These are phyloP conservation scores for Gossypium rotundifolium DNA, from an alignment of 345 rosid species.

Conservation along the genomic window DNA sequence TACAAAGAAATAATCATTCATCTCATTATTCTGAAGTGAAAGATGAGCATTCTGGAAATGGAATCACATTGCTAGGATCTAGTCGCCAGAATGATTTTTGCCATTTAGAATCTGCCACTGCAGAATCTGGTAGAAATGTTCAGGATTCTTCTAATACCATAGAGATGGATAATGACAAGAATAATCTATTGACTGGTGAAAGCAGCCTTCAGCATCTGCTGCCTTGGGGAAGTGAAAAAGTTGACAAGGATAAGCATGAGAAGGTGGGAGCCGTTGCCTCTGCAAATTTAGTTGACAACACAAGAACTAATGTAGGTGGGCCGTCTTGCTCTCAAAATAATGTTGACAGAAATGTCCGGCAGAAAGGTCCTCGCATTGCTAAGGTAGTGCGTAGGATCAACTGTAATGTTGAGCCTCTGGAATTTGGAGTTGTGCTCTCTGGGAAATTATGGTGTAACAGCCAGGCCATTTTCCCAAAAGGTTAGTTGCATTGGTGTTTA, in stretches of 20 bases:
- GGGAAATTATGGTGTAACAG: slow-evolving; percentile 85
- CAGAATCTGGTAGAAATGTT: slow-evolving; percentile 26
- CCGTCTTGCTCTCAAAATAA: slow-evolving; percentile 62
- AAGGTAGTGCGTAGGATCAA: slow-evolving; percentile 96
- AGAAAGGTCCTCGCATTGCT: slow-evolving; percentile 98
- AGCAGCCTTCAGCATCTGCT: slow-evolving; percentile 19
- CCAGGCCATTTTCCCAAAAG: slow-evolving; percentile 87
- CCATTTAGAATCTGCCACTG: slow-evolving; percentile 21
- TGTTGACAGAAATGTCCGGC: slow-evolving; percentile 66
- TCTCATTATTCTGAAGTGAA: slow-evolving; percentile 25
- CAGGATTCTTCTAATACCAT: slow-evolving; percentile 27
- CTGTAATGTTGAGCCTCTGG: slow-evolving; percentile 83
- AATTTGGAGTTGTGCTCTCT: slow-evolving; percentile 66
- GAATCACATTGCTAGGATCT: slow-evolving; percentile 27
- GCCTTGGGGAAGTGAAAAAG: slow-evolving; percentile 25
- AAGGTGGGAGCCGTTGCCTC: slow-evolving; percentile 34
- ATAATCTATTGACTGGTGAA: slow-evolving; percentile 21
- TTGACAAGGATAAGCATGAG: slow-evolving; percentile 39
- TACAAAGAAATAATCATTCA: slow-evolving; percentile 22
- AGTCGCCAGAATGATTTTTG: slow-evolving; percentile 24
- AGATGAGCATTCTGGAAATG: slow-evolving; percentile 27
- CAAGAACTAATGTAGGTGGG: slow-evolving; percentile 35
- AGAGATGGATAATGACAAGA: slow-evolving; percentile 20
- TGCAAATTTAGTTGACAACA: slow-evolving; percentile 33
- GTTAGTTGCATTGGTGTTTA: slow-evolving; percentile 29